A percentile compares a stretch with the other conserved stretches of the same genome.
Evolutionary conservation across 352 stramenopile genomes (phyloP).

Genomic region (Pythium sukuiense): DNA sequence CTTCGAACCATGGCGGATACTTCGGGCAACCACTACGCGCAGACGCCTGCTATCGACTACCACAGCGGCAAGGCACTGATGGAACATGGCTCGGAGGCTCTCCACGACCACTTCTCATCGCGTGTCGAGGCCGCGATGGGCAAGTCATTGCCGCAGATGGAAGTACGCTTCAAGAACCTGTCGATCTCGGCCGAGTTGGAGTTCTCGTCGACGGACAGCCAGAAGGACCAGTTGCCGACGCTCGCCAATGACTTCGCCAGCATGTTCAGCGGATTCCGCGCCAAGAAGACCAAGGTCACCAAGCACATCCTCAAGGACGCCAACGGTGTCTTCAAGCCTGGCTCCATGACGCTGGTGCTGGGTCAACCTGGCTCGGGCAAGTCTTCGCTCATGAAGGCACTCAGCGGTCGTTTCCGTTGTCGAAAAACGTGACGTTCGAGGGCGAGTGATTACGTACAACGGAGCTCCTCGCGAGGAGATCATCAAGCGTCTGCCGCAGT

Average conservation of each 20-base stretch:
- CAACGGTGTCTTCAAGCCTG: slow-evolving; percentile 40
- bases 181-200: slow-evolving; percentile 28
- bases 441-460: slow-evolving; percentile 56
- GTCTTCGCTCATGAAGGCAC: slow-evolving; percentile 50
- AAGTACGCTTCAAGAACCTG: slow-evolving; percentile 51
- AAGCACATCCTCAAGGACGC: slow-evolving; percentile 22
- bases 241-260: background rate
- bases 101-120: slow-evolving; percentile 36
- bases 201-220: background rate
- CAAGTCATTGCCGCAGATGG: slow-evolving; percentile 44
- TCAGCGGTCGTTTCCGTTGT: slow-evolving; percentile 46
- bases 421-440: slow-evolving; percentile 36
- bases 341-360: slow-evolving; percentile 52
- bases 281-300: slow-evolving; percentile 1
- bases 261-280: background rate
- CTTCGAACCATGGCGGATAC: background rate
- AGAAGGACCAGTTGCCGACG: slow-evolving; percentile 7
- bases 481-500: slow-evolving; percentile 39
- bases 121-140: slow-evolving; percentile 43
- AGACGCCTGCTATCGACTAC: background rate
- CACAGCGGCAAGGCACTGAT: slow-evolving; percentile 12
- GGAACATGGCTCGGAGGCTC: slow-evolving; percentile 28
- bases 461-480: slow-evolving; percentile 32
- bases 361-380: slow-evolving; percentile 51
- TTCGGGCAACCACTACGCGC: background rate